Evolutionary conservation across 495 filamentous ascomycete genomes (phyloP).

Genomic region (Penicillium subrubescens): DNA sequence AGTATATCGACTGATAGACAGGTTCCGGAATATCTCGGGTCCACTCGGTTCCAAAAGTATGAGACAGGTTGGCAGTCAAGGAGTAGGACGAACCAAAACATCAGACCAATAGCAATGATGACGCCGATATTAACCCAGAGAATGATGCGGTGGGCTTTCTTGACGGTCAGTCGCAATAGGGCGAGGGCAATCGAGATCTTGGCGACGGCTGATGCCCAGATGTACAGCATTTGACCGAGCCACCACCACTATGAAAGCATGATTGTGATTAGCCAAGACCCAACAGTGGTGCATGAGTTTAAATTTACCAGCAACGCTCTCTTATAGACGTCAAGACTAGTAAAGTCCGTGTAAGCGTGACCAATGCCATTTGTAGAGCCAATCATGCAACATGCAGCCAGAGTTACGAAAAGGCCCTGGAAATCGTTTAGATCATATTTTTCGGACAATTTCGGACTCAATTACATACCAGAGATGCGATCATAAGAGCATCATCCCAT

Average conservation of each 20-base stretch:
- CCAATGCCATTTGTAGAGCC: slow-evolving; percentile 18
- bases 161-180: slow-evolving; percentile 44
- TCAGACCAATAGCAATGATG: slow-evolving; percentile 28
- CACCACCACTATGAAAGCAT: slow-evolving; percentile 12
- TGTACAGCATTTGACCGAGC: slow-evolving; percentile 40
- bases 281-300: neutral
- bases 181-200: slow-evolving; percentile 45
- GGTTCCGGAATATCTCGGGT: slow-evolving; percentile 11
- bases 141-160: slow-evolving; percentile 26
- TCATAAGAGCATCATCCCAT: slow-evolving; percentile 34
- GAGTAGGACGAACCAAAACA: slow-evolving; percentile 32
- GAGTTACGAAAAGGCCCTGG: slow-evolving; percentile 14
- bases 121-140: slow-evolving; percentile 37
- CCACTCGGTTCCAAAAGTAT: slow-evolving; percentile 33
- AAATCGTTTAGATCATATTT: neutral
- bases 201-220: slow-evolving; percentile 37
- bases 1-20: slow-evolving; percentile 18
- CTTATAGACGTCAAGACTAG: slow-evolving; percentile 8
- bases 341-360: slow-evolving; percentile 20
- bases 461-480: slow-evolving; percentile 24
- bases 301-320: slow-evolving; percentile 17
- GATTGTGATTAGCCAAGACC: neutral
- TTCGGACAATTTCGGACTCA: neutral
- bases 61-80: slow-evolving; percentile 33
- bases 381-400: slow-evolving; percentile 20